phyloP scores from a whole-genome alignment of 441 rosid genomes.

The Melastoma candidum region DNA sequence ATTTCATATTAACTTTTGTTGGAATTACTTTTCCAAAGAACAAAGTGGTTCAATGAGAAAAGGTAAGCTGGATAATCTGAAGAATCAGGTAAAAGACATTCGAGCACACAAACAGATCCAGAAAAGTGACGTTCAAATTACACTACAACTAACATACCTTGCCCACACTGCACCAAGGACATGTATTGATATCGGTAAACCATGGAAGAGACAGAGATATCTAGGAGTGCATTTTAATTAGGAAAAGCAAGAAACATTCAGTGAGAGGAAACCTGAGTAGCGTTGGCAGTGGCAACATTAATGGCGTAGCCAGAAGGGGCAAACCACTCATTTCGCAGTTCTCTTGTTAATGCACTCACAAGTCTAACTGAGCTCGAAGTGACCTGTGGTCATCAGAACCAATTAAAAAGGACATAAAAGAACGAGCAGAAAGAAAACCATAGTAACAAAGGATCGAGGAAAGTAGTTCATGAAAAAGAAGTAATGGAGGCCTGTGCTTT shows the following conservation, averaged over 20 bases:
- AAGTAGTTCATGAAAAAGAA: too few species aligned
- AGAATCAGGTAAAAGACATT: too few species aligned
- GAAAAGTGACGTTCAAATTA: too few species aligned
- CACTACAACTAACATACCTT: background rate
- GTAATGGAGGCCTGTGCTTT: too few species aligned
- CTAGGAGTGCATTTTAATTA: too few species aligned
- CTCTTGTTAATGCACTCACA: slow-evolving; percentile 73
- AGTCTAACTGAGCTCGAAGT: slow-evolving; percentile 88
- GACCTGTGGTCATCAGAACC: slow-evolving; percentile 38
- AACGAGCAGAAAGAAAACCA: background rate
- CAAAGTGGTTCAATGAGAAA: too few species aligned
- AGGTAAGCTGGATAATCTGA: too few species aligned
- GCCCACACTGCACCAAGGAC: background rate
- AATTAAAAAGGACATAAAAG: slow-evolving; percentile 8
- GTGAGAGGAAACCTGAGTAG: slow-evolving; percentile 64
- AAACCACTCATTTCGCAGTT: slow-evolving; percentile 67
- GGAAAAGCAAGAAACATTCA: background rate
- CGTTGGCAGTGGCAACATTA: slow-evolving; percentile 97
- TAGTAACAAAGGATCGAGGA: too few species aligned
- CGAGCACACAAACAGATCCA: too few species aligned
- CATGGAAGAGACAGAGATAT: slow-evolving; percentile 1
- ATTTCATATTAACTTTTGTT: too few species aligned
- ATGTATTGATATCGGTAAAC: background rate
- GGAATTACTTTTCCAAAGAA: too few species aligned
- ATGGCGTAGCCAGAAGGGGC: slow-evolving; percentile 83